Evolutionary conservation across 2,329 filamentous ascomycete genomes (phyloP), one percentile per base, ranked within the genome.

Genomic region (Aspergillus sclerotialis): DNA sequence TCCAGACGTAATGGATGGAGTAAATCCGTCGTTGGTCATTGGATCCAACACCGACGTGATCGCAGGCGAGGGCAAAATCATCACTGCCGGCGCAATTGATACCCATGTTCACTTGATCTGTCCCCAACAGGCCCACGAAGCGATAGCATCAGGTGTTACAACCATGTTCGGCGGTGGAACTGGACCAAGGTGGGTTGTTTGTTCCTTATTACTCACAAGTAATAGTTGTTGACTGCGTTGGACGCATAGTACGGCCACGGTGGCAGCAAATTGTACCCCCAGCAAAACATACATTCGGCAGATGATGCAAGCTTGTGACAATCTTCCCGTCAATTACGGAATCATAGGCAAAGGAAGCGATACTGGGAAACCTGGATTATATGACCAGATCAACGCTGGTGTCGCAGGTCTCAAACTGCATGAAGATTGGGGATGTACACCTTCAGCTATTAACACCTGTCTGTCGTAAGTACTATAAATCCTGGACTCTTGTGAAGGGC

Each of bases 281-380:
- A 82, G 85, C 19, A 79, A 78, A 37, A 80, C 79, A 43, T 82
- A 88, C 54, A 84, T 89, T 58, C 75, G 77, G 35, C 75, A 85
- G 56, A 94, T 94, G 84, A 75, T 94, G 4, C 84, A 92, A 58
- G 86, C 86, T 7, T 78, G 76, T 49, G 88, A 94, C 55, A 55
- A 61, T 3, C 64, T 94, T 8, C 88, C 88, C 0, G 56, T 94
- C 44, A 94, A 94, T 58, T 68, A 88, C 35, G 88, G 86, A 28
- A 82, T 94, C 54, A 94, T 87, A 0, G 85, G 83, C 32, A 94
- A 94, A 66, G 88, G 88, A 41, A 94, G 92, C 54, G 88, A 94
- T 59, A 78, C 78, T 44, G 73, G 74, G 7, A 72, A 77, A 0
- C 58, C 60, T 1, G 82, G 80, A 5, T 69, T 94, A 2, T 74